A percentile compares a stretch with the other conserved stretches of the same genome.
These are phyloP conservation scores for Colletotrichum falcatum DNA, from an alignment of 2,329 filamentous ascomycete genomes.

Conservation along the genomic window DNA sequence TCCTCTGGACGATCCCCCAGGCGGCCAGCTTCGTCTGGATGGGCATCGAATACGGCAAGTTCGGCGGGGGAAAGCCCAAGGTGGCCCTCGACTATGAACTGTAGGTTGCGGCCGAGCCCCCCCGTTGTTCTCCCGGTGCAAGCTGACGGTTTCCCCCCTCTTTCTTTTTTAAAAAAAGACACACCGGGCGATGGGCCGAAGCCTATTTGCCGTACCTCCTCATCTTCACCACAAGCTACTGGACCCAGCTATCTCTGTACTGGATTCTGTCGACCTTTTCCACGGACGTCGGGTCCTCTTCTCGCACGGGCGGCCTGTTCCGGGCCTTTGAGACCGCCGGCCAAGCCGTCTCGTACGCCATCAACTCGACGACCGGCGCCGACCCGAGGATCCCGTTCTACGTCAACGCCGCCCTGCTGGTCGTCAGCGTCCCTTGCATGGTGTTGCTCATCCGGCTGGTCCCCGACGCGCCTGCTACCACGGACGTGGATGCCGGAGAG, in stretches of 20 bases:
- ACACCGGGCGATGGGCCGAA: slow-evolving; percentile 28
- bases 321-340: slow-evolving; percentile 47
- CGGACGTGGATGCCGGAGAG: slow-evolving; percentile 27
- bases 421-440: slow-evolving; percentile 21
- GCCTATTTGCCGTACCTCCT: slow-evolving; percentile 29
- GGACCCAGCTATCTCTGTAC: slow-evolving; percentile 46
- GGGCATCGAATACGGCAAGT: slow-evolving; percentile 33
- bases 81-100: slow-evolving; percentile 18
- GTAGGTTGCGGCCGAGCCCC: neutral
- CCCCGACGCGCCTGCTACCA: slow-evolving; percentile 21
- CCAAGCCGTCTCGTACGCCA: slow-evolving; percentile 48
- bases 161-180: neutral
- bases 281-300: slow-evolving; percentile 48
- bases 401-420: slow-evolving; percentile 17
- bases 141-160: slow-evolving; percentile 1
- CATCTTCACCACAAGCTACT: slow-evolving; percentile 30
- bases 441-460: slow-evolving; percentile 27
- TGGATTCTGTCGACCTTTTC: slow-evolving; percentile 53
- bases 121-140: no score
- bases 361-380: slow-evolving; percentile 44
- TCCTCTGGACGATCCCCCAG: slow-evolving; percentile 22
- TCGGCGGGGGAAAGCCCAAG: neutral
- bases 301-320: slow-evolving; percentile 48
- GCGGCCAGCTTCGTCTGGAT: slow-evolving; percentile 32
- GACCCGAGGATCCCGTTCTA: slow-evolving; percentile 17